Percentiles rank a stretch among this genome's conserved stretches.
phyloP scores from a whole-genome alignment of 1,284 basidiomycete genomes.

The Trichosporon ovoides region DNA sequence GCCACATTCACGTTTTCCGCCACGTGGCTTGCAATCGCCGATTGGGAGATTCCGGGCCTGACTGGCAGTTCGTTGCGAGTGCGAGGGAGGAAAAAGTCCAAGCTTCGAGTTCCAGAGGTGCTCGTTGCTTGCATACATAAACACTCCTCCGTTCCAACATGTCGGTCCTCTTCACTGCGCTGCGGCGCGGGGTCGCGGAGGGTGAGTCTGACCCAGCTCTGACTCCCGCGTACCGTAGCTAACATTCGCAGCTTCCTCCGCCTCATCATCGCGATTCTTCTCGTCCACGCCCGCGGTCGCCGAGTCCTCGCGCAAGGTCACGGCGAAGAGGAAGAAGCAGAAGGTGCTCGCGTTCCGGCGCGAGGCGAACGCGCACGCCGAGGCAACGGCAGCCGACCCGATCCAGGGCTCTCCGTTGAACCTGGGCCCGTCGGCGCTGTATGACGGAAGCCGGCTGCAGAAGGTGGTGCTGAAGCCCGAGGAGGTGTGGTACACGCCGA shows the following conservation, averaged over 20 bases:
- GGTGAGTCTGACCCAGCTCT: neutral
- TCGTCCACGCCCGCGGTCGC: slow-evolving; percentile 4
- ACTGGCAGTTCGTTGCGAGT: neutral
- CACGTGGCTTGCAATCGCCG: neutral
- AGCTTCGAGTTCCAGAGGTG: neutral
- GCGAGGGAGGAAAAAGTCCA: neutral
- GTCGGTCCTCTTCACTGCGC: slow-evolving; percentile 2
- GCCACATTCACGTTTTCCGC: neutral
- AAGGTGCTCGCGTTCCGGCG: slow-evolving; percentile 15
- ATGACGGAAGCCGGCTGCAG: slow-evolving; percentile 31
- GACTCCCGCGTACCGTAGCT: neutral
- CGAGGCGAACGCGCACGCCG: neutral
- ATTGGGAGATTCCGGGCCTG: neutral
- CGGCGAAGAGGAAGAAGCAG: slow-evolving; percentile 16
- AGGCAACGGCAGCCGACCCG: slow-evolving; percentile 14
- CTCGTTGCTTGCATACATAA: neutral
- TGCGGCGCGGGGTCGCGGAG: slow-evolving; percentile 1
- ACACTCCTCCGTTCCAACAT: neutral
- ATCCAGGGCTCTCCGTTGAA: slow-evolving; percentile 18
- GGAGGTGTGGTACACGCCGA: slow-evolving; percentile 35
- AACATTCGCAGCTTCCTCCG: slow-evolving; percentile 16
- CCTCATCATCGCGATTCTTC: slow-evolving; percentile 55
- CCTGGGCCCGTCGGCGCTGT: slow-evolving; percentile 20
- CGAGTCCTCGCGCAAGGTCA: slow-evolving; percentile 14
- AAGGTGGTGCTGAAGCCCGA: slow-evolving; percentile 25